Evolutionary conservation across 192 early-diverging fungal species (phyloP).

Genomic region (Mortierella antarctica): DNA sequence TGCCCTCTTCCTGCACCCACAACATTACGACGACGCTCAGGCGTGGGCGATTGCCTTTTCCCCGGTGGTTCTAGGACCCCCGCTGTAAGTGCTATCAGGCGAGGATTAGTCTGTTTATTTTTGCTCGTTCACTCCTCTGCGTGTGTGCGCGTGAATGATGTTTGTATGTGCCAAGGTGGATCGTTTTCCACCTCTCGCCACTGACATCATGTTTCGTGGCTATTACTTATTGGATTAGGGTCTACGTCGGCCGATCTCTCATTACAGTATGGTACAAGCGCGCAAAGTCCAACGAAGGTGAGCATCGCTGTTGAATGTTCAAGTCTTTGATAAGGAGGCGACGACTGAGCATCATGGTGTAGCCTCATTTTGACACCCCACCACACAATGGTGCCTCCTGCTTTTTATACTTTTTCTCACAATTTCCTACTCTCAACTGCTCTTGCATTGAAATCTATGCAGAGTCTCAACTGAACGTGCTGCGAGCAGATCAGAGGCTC

Average conservation of each 20-base stretch:
- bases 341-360: not conserved
- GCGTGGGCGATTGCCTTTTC: conserved; percentile 58
- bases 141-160: conserved; percentile 1
- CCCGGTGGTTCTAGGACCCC: conserved; percentile 53
- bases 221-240: conserved; percentile 44
- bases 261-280: conserved; percentile 62
- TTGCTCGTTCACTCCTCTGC: not conserved
- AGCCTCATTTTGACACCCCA: not conserved
- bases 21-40: conserved; percentile 56
- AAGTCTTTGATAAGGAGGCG: not conserved
- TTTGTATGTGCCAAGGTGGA: not conserved
- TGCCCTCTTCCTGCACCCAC: conserved; percentile 59
- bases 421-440: not conserved
- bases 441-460: not conserved
- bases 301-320: not conserved
- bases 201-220: not conserved
- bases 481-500: conserved; percentile 70
- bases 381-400: not conserved
- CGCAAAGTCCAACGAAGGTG: conserved; percentile 63
- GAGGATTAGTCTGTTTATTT: not conserved
- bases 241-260: conserved; percentile 52
- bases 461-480: conserved; percentile 55
- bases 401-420: not conserved
- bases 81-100: conserved; percentile 39
- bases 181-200: conserved; percentile 3